Conservation (phyloP, 2,329 filamentous ascomycete genomes). For the Ceratocystis destructans region DNA sequence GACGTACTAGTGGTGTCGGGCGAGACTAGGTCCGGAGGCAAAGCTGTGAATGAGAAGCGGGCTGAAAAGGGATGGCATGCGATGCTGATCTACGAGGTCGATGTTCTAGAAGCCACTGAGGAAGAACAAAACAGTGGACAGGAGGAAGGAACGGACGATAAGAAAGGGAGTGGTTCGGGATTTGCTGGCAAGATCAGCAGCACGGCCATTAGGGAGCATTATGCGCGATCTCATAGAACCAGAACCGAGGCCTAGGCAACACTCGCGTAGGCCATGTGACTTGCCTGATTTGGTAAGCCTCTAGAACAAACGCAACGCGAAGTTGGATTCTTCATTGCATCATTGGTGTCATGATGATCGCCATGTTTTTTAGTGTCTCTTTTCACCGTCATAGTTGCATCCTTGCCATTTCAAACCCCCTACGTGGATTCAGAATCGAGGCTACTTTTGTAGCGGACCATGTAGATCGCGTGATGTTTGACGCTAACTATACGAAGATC, state of each 20-base stretch:
- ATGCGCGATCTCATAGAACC: slow-evolving; percentile 26
- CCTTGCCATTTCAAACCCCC: not conserved
- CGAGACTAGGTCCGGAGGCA: slow-evolving; percentile 73
- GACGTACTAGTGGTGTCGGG: slow-evolving; percentile 72
- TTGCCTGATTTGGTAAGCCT: not conserved
- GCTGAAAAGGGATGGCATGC: slow-evolving; percentile 58
- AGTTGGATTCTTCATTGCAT: not conserved
- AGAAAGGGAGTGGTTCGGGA: slow-evolving; percentile 35
- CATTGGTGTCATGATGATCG: not conserved
- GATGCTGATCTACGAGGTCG: slow-evolving; percentile 75
- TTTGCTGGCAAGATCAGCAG: slow-evolving; percentile 85
- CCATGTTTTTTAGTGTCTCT: not conserved
- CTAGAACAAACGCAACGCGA: not conserved
- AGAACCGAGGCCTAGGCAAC: not conserved
- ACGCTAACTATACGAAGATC: too few species aligned
- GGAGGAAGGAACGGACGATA: slow-evolving; percentile 19
- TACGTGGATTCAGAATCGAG: not conserved
- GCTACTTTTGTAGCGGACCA: not conserved
- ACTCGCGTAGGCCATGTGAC: not conserved
- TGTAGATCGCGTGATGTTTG: not conserved
- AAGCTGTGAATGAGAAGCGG: slow-evolving; percentile 74
- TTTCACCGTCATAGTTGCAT: not conserved
- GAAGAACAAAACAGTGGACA: slow-evolving; percentile 31
- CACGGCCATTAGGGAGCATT: slow-evolving; percentile 57
- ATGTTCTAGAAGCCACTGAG: slow-evolving; percentile 58